Evolutionary conservation across 495 filamentous ascomycete genomes (phyloP).

Genomic region (Penicillium cinerascens): DNA sequence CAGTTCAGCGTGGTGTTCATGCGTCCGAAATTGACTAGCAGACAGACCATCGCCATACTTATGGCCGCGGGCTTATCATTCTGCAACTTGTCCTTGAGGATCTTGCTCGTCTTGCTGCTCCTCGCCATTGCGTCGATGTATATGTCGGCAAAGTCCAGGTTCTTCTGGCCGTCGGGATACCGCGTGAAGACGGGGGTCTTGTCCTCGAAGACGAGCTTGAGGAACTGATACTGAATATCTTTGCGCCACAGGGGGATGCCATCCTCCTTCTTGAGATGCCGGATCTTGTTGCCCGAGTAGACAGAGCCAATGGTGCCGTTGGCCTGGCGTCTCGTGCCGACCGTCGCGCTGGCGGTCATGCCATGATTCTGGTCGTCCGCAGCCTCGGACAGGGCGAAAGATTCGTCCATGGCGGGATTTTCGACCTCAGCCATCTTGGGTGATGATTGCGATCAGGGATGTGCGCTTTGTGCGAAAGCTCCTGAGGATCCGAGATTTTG

Average conservation of each 20-base stretch:
- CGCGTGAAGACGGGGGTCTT: constrained; percentile 83
- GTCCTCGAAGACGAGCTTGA: constrained; percentile 87
- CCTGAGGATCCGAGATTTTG: constrained; percentile 3
- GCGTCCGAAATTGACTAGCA: constrained; percentile 92
- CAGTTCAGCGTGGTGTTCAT: constrained; percentile 99
- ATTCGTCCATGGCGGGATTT: constrained; percentile 42
- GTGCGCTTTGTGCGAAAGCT: constrained; percentile 7
- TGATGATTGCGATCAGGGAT: constrained; percentile 2
- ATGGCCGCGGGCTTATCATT: constrained; percentile 87
- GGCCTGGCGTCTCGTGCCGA: constrained; percentile 61
- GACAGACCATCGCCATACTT: constrained; percentile 98
- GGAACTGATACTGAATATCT: constrained; percentile 96
- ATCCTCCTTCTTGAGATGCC: constrained; percentile 96
- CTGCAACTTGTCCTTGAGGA: constrained; percentile 93
- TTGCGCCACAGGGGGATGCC: constrained; percentile 94
- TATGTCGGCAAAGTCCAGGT: constrained; percentile 87
- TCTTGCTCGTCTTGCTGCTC: constrained; percentile 98
- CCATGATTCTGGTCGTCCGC: constrained; percentile 47
- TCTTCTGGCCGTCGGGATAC: constrained; percentile 62
- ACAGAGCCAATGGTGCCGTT: constrained; percentile 65
- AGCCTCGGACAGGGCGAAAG: constrained; percentile 40
- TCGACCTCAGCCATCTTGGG: constrained; percentile 42
- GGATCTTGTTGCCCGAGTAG: constrained; percentile 87
- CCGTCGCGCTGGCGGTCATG: constrained; percentile 50
- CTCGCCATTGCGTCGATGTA: constrained; percentile 98